Conservation (phyloP, 2,329 filamentous ascomycete genomes). For the Pseudopyricularia javanii region DNA sequence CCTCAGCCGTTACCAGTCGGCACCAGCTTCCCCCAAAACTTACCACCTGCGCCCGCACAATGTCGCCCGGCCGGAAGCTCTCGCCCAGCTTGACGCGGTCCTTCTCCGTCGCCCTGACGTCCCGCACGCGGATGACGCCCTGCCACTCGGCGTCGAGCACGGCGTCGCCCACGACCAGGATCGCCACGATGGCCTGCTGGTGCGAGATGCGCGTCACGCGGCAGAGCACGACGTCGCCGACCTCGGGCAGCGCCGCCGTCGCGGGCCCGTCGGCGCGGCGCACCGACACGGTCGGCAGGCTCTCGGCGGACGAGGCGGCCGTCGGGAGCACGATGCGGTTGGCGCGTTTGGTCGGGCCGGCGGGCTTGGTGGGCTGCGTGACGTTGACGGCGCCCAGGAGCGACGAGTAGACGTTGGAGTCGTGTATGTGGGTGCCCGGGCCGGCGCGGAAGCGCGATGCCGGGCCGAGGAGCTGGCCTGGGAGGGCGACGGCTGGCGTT, state of each 20-base stretch:
- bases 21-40: constrained; percentile 17
- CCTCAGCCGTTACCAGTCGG: background rate
- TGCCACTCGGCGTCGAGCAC: constrained; percentile 72
- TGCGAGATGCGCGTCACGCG: constrained; percentile 77
- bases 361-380: constrained; percentile 29
- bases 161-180: constrained; percentile 66
- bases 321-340: constrained; percentile 34
- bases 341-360: constrained; percentile 44
- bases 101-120: constrained; percentile 90
- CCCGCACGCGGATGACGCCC: constrained; percentile 75
- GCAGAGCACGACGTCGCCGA: constrained; percentile 70
- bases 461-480: constrained; percentile 69
- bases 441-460: constrained; percentile 57
- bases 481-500: constrained; percentile 51
- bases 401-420: constrained; percentile 66
- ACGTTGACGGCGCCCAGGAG: constrained; percentile 62
- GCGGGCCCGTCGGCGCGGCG: constrained; percentile 19
- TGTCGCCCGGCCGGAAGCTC: constrained; percentile 83
- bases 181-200: constrained; percentile 73
- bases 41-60: constrained; percentile 76
- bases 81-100: constrained; percentile 87
- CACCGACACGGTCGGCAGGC: constrained; percentile 44
- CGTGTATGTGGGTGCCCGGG: constrained; percentile 72
- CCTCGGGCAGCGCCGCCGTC: constrained; percentile 62
- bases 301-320: constrained; percentile 20